phyloP scores from a whole-genome alignment of 257 asterid genomes.

The Anisodus tanguticus region DNA sequence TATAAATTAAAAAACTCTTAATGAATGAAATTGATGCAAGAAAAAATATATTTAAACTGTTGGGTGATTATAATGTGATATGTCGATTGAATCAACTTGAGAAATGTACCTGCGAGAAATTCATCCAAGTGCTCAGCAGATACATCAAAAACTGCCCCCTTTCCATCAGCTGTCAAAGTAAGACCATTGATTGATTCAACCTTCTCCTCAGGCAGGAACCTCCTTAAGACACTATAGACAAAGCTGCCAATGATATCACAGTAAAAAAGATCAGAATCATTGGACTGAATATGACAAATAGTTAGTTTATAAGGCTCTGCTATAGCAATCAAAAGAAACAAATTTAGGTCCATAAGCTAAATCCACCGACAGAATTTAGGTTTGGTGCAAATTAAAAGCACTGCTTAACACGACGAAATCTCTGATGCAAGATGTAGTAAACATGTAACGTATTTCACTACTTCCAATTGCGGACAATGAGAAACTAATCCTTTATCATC shows the following conservation, averaged over 20 bases:
- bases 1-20: background rate
- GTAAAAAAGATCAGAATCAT: background rate
- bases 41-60: background rate
- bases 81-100: background rate
- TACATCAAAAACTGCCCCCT: constrained; percentile 92
- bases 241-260: constrained; percentile 45
- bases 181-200: constrained; percentile 91
- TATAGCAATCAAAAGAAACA: background rate
- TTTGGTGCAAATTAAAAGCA: background rate
- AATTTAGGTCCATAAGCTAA: background rate
- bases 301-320: background rate
- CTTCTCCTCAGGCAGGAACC: constrained; percentile 87
- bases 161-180: constrained; percentile 86
- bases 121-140: constrained; percentile 63
- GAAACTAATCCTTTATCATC: background rate
- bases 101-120: constrained; percentile 67
- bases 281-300: background rate
- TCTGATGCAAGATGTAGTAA: background rate
- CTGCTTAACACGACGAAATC: background rate
- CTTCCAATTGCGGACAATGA: background rate
- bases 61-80: background rate
- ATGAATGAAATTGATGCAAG: background rate
- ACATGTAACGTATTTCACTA: background rate
- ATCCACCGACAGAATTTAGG: background rate
- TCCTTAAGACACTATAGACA: constrained; percentile 67